Evolutionary conservation across 2,329 filamentous ascomycete genomes (phyloP).

Genomic region (Chrysoporthe austroafricana): DNA sequence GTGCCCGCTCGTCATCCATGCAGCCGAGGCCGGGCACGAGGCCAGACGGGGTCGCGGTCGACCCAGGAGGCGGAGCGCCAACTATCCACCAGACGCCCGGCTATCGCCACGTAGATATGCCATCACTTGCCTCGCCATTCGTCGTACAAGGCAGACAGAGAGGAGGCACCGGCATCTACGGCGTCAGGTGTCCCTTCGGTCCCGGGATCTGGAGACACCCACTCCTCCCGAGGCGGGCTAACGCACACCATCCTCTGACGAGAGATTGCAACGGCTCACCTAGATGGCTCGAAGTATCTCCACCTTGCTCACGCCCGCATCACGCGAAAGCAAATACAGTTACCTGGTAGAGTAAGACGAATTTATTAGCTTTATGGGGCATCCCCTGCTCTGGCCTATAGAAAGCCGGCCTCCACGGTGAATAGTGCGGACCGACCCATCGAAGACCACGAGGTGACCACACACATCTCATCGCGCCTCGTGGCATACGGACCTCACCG

Average conservation of each 20-base stretch:
- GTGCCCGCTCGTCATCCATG: background rate
- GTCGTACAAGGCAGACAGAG: background rate
- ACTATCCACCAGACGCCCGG: background rate
- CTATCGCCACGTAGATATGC: background rate
- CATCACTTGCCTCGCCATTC: too few species aligned
- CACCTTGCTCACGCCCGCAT: background rate
- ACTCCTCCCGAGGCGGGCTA: background rate
- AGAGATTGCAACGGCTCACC: background rate
- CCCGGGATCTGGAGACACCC: slow-evolving; percentile 1
- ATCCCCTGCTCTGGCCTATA: background rate
- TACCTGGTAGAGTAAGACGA: background rate
- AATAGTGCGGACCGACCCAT: background rate
- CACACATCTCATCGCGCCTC: background rate
- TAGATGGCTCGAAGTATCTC: background rate
- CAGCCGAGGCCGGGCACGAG: background rate
- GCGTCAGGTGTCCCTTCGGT: background rate
- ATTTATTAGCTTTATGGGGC: background rate
- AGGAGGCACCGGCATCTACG: background rate
- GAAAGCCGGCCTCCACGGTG: background rate
- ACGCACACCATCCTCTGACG: too few species aligned
- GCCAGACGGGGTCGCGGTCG: background rate
- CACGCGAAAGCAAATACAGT: background rate
- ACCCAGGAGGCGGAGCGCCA: background rate
- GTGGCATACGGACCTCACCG: background rate
- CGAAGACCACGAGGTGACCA: background rate